These are phyloP conservation scores for Megacollybia marginata DNA, from an alignment of 768 basidiomycete genomes.

Conservation along the genomic window DNA sequence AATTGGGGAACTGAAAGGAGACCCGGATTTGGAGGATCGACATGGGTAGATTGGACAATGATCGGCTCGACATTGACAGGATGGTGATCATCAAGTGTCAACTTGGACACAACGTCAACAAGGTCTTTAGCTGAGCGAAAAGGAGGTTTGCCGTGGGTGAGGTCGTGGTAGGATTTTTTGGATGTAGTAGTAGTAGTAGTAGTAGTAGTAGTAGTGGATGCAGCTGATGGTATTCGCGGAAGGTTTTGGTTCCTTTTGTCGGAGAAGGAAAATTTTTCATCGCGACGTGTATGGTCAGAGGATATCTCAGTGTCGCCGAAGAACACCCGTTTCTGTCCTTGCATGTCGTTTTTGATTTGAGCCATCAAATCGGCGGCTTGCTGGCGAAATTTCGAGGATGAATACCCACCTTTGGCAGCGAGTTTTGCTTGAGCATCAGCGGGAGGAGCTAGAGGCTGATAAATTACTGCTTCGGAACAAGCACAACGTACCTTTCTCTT, in stretches of 20 bases:
- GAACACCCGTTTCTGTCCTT: conserved; percentile 64
- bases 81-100: background rate
- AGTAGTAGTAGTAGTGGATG: background rate
- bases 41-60: background rate
- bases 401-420: conserved; percentile 27
- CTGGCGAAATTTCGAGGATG: conserved; percentile 63
- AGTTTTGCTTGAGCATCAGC: conserved; percentile 14
- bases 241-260: conserved; percentile 11
- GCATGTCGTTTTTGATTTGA: conserved; percentile 77
- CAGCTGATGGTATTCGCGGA: conserved; percentile 8
- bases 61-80: background rate
- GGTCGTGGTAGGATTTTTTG: background rate
- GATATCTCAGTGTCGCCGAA: conserved; percentile 58
- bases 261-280: background rate
- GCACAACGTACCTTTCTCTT: conserved; percentile 1
- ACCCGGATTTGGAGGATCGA: background rate
- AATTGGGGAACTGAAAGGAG: background rate
- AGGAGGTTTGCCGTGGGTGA: background rate
- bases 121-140: background rate
- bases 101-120: background rate
- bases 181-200: background rate
- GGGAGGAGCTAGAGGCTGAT: too few relatives aligned
- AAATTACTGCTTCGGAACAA: too few relatives aligned
- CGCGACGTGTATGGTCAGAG: conserved; percentile 5
- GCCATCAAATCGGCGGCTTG: conserved; percentile 80